A percentile compares a stretch with the other conserved stretches of the same genome.
Conservation (phyloP, 2,329 filamentous ascomycete genomes). For the Colletotrichum siamense region DNA sequence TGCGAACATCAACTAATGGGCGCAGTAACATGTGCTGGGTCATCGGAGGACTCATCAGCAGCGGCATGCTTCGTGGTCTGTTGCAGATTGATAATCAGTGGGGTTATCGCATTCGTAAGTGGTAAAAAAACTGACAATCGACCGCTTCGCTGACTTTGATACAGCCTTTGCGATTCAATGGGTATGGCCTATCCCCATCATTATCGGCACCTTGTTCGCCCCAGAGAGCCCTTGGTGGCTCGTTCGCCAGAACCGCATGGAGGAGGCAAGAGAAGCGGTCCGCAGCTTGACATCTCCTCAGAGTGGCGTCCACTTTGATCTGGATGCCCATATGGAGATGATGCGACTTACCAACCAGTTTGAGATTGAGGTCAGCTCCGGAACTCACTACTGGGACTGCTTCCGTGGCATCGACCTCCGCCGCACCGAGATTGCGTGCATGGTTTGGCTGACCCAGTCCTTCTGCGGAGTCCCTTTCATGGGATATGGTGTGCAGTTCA, state of each 20-base stretch:
- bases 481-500: conserved; percentile 20
- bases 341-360: conserved; percentile 34
- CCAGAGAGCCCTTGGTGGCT: conserved; percentile 32
- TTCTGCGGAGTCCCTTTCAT: conserved; percentile 27
- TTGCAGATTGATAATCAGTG: conserved; percentile 33
- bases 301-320: conserved; percentile 24
- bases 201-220: conserved; percentile 21
- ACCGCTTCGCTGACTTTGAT: background rate
- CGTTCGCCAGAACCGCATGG: conserved; percentile 26
- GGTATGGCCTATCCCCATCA: conserved; percentile 24
- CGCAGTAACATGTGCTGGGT: conserved; percentile 44
- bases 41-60: conserved; percentile 43
- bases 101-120: conserved; percentile 48
- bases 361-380: conserved; percentile 30
- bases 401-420: conserved; percentile 29
- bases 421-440: conserved; percentile 31
- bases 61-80: conserved; percentile 39
- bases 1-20: background rate
- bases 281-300: conserved; percentile 18
- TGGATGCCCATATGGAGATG: conserved; percentile 27
- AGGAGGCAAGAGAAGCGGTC: conserved; percentile 23
- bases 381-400: conserved; percentile 24
- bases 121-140: background rate
- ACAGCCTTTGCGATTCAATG: conserved; percentile 37
- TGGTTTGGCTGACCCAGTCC: conserved; percentile 31